Evolutionary conservation across 2,329 filamentous ascomycete species (phyloP).

Genomic region (Seiridium unicorne): DNA sequence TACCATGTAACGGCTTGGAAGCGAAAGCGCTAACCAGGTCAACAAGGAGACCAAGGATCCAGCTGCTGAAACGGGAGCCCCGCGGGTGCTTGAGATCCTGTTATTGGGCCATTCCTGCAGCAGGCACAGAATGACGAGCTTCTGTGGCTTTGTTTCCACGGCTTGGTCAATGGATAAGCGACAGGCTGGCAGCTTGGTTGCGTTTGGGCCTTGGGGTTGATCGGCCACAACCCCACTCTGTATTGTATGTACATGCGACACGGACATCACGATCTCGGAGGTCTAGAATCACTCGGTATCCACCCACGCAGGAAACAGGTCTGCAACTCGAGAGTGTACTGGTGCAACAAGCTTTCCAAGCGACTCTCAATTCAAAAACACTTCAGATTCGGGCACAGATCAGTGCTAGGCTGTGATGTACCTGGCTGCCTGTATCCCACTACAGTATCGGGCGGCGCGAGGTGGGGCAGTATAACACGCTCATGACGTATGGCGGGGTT

Average conservation of each 20-base stretch:
- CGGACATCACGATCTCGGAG: too few species aligned
- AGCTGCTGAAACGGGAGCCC: not conserved
- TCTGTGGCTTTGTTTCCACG: not conserved
- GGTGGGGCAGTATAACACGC: not conserved
- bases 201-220: not conserved
- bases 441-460: not conserved
- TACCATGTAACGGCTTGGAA: not conserved
- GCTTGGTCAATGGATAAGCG: not conserved
- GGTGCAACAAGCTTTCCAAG: too few species aligned
- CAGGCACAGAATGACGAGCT: not conserved
- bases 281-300: too few species aligned
- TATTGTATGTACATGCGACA: too few species aligned
- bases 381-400: too few species aligned
- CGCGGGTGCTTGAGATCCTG: not conserved
- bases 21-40: not conserved
- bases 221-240: too few species aligned
- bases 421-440: too few species aligned
- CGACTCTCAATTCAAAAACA: too few species aligned
- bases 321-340: too few species aligned
- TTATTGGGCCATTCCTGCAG: not conserved
- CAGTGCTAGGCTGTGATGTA: too few species aligned
- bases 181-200: not conserved
- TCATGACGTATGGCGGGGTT: constrained; percentile 7
- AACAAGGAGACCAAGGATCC: not conserved
- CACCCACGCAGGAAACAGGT: too few species aligned